A percentile compares a stretch with the other conserved stretches of the same genome.
These are phyloP conservation scores for Pestalotiopsis sp. DNA, from an alignment of 2,329 filamentous ascomycete genomes.

Conservation along the genomic window DNA sequence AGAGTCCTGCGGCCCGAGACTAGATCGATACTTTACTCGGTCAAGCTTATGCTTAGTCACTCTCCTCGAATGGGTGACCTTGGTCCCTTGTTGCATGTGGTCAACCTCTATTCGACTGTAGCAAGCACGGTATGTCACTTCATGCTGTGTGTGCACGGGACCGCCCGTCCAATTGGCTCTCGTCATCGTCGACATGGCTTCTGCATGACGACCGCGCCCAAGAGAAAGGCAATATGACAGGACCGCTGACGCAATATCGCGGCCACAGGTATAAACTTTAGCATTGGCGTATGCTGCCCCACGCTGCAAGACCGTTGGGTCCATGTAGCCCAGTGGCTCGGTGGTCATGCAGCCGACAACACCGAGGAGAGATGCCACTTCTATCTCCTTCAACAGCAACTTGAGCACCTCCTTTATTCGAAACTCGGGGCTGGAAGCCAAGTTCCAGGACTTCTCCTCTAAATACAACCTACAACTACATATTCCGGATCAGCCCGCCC, in stretches of 20 bases:
- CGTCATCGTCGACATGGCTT: background rate
- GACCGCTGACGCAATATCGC: background rate
- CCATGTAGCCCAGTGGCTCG: background rate
- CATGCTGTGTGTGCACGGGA: background rate
- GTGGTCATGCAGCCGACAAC: conserved; percentile 3
- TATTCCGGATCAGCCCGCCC: background rate
- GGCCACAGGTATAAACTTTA: background rate
- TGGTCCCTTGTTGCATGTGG: background rate
- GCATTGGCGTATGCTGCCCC: background rate
- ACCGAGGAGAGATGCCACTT: background rate
- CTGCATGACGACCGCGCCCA: background rate
- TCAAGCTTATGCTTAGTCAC: background rate
- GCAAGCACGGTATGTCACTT: background rate
- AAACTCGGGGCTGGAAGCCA: background rate
- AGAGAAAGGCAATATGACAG: background rate
- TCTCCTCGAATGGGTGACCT: background rate
- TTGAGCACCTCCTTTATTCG: background rate
- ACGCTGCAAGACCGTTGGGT: background rate
- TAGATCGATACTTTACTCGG: background rate
- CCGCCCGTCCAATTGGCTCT: background rate
- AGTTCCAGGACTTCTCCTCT: background rate
- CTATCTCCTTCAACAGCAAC: background rate
- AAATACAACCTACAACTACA: conserved; percentile 6
- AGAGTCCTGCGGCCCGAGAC: background rate
- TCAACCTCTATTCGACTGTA: background rate